phyloP scores from a whole-genome alignment of 257 asterid genomes.

The Petrea volubilis region DNA sequence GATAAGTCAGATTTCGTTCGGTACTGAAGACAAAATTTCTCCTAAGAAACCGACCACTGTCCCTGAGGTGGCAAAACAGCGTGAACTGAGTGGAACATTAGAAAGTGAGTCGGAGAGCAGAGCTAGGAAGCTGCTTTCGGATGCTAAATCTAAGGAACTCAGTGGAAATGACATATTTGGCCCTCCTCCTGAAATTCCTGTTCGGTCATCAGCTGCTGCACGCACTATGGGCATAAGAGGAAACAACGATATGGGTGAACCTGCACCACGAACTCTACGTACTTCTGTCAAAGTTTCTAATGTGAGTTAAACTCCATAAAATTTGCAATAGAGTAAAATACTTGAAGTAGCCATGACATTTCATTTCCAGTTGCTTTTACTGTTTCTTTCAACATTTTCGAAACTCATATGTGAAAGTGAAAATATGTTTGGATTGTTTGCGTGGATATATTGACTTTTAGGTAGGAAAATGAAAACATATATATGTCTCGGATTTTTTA shows the following conservation, averaged over 20 bases:
- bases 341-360: no score
- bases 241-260: slow-evolving; percentile 66
- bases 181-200: slow-evolving; percentile 70
- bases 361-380: no score
- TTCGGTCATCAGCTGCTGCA: slow-evolving; percentile 55
- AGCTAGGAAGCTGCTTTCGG: slow-evolving; percentile 59
- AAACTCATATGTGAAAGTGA: no score
- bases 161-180: slow-evolving; percentile 89
- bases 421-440: no score
- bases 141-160: slow-evolving; percentile 84
- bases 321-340: no score
- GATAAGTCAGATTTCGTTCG: slow-evolving; percentile 90
- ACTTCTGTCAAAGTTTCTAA: slow-evolving; percentile 92
- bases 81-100: slow-evolving; percentile 83
- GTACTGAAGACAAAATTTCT: slow-evolving; percentile 75
- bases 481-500: no score
- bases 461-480: no score
- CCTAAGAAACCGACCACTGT: slow-evolving; percentile 82
- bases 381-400: no score
- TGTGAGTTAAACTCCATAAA: slow-evolving; percentile 73
- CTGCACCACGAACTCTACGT: slow-evolving; percentile 70
- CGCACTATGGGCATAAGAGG: slow-evolving; percentile 59
- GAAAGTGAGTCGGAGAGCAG: slow-evolving; percentile 66
- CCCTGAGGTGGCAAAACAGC: slow-evolving; percentile 89
- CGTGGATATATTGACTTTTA: no score